Base-by-base conservation (phyloP, 1,139 yeast genomes). In the Suhomyces atakaporum region DNA sequence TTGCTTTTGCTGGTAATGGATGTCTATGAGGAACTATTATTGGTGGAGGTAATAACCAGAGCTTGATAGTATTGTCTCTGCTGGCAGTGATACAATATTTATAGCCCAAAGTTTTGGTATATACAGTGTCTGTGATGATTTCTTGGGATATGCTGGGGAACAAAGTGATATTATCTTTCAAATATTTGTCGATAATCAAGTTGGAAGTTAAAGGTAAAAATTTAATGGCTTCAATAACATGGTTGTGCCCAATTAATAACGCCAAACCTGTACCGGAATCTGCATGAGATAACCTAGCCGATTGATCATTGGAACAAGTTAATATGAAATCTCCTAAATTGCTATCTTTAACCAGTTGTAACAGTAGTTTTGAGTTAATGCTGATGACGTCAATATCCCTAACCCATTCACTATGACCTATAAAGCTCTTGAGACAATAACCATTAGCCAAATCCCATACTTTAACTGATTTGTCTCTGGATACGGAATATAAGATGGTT, bases 321-420 rank as follows among this genome's bases (percentile, higher is more conserved):
- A 89, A 46, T 2, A 88, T 47, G 49, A 74, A 84, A 37, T 80
- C 84, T 3, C 82, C 82, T 19, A 54, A 45, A 3, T 49, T 45
- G 7, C 50, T 40, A 16, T 32, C 35, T 28, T 48, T 43, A 7
- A 43, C 24, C 8, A 32, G 29, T 13, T 42, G 33, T 5, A 48
- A 26, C 47, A 45, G 42, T 5, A 53, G 24, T 11, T 38, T 36
- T 7, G 51, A 32, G 33, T 53, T 41, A n/a, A 56, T 37, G 35
- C 53, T 44, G 4, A 54, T 55, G 3, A 58, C 72, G 42, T 79
- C 83, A 6, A 88, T 56, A 15, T 77, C 71, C 46, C 96, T 69
- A 7, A 88, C 89, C 97, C 97, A 90, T 49, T 88, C 96, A 21
- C 87, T 75, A 58, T 90, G 97, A 1, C 92, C 94, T 7, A 75